Conservation (phyloP, 73 alveolate genomes). For the Tetrahymena borealis region DNA sequence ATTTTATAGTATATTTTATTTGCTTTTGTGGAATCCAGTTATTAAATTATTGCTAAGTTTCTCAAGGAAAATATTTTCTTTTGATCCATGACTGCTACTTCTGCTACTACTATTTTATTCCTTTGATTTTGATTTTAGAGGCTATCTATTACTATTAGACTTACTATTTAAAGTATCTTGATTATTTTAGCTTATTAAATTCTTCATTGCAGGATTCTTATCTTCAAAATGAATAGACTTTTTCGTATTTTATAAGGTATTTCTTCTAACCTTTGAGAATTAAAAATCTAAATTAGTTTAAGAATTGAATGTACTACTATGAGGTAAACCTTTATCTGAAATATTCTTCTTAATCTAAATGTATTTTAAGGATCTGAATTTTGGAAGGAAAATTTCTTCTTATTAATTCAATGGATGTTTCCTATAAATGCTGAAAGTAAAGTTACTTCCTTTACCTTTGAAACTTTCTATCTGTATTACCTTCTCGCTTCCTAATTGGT, state of each 20-base stretch:
- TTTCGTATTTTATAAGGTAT: neutral
- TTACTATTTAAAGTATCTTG: neutral
- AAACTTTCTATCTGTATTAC: neutral
- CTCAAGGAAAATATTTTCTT: too few relatives aligned
- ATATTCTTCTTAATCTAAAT: neutral
- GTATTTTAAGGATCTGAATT: neutral
- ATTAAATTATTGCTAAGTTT: too few relatives aligned
- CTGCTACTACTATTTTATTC: neutral
- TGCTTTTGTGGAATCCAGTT: too few relatives aligned
- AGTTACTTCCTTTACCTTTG: neutral
- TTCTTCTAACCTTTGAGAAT: neutral
- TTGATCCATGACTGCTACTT: neutral
- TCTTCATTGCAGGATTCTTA: neutral
- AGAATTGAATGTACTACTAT: neutral
- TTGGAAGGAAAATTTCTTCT: neutral
- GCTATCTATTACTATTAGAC: neutral
- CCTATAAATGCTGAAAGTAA: neutral
- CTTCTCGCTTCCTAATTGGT: neutral
- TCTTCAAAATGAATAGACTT: neutral
- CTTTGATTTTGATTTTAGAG: too few relatives aligned
- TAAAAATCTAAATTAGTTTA: neutral
- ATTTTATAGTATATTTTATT: too few relatives aligned
- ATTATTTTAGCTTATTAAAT: neutral
- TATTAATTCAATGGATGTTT: neutral
- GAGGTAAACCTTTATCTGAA: neutral